These are phyloP conservation scores for Petunia hybrid DNA, from an alignment of 305 asterid genomes.

Conservation along the genomic window DNA sequence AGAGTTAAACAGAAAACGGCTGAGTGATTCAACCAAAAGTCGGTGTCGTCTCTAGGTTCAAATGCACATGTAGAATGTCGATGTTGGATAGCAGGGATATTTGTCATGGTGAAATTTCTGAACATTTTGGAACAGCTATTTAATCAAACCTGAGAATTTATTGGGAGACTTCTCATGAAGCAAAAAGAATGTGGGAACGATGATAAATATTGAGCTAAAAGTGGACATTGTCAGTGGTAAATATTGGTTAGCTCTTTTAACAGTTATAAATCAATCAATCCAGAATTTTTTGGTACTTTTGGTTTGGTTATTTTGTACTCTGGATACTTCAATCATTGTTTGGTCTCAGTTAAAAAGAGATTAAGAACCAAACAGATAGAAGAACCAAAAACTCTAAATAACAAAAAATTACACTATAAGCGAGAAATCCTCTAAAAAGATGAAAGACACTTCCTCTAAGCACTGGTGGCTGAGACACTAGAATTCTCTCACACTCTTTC, in stretches of 20 bases:
- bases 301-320: background rate
- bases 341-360: background rate
- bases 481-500: constrained; percentile 20
- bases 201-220: background rate
- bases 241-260: constrained; percentile 20
- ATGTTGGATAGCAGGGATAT: background rate
- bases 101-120: constrained; percentile 19
- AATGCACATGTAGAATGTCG: background rate
- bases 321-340: background rate
- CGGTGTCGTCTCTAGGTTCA: constrained; percentile 6
- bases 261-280: background rate
- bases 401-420: constrained; percentile 1
- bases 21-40: constrained; percentile 11
- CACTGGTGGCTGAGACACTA: background rate
- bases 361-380: background rate
- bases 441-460: background rate
- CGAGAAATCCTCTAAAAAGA: constrained; percentile 2
- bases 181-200: background rate
- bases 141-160: background rate
- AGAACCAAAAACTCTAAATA: constrained; percentile 2
- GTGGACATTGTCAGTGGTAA: background rate
- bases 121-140: constrained; percentile 2
- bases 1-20: background rate
- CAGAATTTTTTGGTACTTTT: background rate
- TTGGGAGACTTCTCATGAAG: background rate